Evolutionary conservation across 805 yeast genomes (phyloP).

Genomic region (Kluyveromyces aestuarii): DNA sequence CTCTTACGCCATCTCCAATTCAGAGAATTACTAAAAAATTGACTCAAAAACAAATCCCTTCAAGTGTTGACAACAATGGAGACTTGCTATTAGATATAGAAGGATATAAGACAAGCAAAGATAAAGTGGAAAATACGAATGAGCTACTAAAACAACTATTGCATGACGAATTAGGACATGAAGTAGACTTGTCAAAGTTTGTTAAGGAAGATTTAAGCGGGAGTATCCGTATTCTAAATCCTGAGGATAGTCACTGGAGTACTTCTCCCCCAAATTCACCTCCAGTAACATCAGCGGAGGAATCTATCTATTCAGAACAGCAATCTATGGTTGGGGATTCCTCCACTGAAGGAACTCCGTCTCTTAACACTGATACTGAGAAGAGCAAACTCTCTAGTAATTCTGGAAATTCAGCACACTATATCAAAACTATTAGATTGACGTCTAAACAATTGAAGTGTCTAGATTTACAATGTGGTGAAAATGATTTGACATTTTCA

Average conservation of each 20-base stretch:
- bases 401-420: slow-evolving; percentile 25
- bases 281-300: slow-evolving; percentile 7
- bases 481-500: slow-evolving; percentile 66
- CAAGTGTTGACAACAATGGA: slow-evolving; percentile 81
- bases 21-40: slow-evolving; percentile 52
- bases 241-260: slow-evolving; percentile 15
- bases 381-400: not conserved
- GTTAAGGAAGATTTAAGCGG: slow-evolving; percentile 58
- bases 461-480: slow-evolving; percentile 67
- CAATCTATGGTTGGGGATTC: slow-evolving; percentile 7
- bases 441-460: slow-evolving; percentile 82
- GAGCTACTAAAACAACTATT: slow-evolving; percentile 63
- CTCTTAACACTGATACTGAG: slow-evolving; percentile 4
- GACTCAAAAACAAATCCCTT: slow-evolving; percentile 70
- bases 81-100: slow-evolving; percentile 88
- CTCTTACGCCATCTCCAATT: slow-evolving; percentile 5
- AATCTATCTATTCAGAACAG: slow-evolving; percentile 4
- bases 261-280: slow-evolving; percentile 19
- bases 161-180: slow-evolving; percentile 62
- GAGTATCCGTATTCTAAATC: slow-evolving; percentile 46
- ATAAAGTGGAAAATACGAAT: slow-evolving; percentile 69
- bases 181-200: slow-evolving; percentile 36
- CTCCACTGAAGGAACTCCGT: slow-evolving; percentile 4
- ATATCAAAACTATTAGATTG: slow-evolving; percentile 79
- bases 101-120: slow-evolving; percentile 85